Evolutionary conservation across 805 yeast species (phyloP).

Genomic region (Teunomyces panamensis): DNA sequence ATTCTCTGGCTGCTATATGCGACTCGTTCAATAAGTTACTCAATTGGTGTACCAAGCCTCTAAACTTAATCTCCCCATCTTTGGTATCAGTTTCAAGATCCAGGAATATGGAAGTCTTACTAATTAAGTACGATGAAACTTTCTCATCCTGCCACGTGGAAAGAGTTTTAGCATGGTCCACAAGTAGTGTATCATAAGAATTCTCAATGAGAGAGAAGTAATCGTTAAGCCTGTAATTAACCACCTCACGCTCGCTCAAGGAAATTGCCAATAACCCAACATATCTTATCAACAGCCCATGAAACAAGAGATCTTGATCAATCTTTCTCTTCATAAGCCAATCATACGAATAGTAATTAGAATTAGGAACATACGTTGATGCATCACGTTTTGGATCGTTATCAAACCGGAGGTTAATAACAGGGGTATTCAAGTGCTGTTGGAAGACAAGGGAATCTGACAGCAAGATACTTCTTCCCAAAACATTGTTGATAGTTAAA

Average conservation of each 20-base stretch:
- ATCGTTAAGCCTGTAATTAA: constrained; percentile 21
- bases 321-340: constrained; percentile 28
- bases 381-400: constrained; percentile 27
- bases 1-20: constrained; percentile 28
- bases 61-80: constrained; percentile 9
- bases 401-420: constrained; percentile 31
- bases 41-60: constrained; percentile 12
- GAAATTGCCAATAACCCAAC: constrained; percentile 35
- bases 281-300: constrained; percentile 34
- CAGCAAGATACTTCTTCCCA: constrained; percentile 23
- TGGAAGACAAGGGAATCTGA: constrained; percentile 33
- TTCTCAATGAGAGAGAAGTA: constrained; percentile 18
- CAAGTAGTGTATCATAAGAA: constrained; percentile 16
- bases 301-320: constrained; percentile 27
- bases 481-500: constrained; percentile 25
- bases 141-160: constrained; percentile 19
- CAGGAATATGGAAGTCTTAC: constrained; percentile 16
- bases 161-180: constrained; percentile 9
- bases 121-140: constrained; percentile 17
- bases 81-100: constrained; percentile 15
- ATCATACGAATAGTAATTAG: constrained; percentile 30
- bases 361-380: constrained; percentile 29
- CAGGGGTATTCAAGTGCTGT: constrained; percentile 27
- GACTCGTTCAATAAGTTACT: constrained; percentile 10
- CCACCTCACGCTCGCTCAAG: constrained; percentile 40